phyloP scores from a whole-genome alignment of 805 yeast species.

The Ogataea ramenticola region DNA sequence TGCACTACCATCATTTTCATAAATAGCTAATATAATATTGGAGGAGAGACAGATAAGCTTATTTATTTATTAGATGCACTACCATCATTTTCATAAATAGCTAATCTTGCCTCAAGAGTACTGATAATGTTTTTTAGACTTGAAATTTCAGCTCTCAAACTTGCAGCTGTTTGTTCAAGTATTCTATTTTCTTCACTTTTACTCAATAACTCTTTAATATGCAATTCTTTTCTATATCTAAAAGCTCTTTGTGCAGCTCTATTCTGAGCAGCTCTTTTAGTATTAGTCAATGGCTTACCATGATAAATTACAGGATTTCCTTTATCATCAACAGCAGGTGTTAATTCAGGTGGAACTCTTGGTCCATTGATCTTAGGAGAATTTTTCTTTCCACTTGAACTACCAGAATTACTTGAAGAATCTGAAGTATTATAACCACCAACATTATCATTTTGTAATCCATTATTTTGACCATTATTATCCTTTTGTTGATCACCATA shows the following conservation, averaged over 20 bases:
- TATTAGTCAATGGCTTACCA: slow-evolving; percentile 44
- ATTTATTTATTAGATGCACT: no score
- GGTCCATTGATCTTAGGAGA: background rate
- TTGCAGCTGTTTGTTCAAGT: slow-evolving; percentile 59
- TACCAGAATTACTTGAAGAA: background rate
- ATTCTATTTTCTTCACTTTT: slow-evolving; percentile 57
- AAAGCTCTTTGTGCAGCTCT: slow-evolving; percentile 89
- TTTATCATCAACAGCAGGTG: slow-evolving; percentile 10
- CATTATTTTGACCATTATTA: background rate
- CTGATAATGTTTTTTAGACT: slow-evolving; percentile 67
- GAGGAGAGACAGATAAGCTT: no score
- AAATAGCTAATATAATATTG: no score
- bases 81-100: background rate
- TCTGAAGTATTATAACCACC: background rate
- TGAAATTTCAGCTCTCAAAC: slow-evolving; percentile 61
- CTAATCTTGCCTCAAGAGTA: slow-evolving; percentile 30
- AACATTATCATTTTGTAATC: no score
- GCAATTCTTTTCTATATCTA: slow-evolving; percentile 74
- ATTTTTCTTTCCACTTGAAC: background rate
- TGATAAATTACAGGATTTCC: slow-evolving; percentile 12
- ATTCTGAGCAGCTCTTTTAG: slow-evolving; percentile 89
- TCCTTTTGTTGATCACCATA: background rate
- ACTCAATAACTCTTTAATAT: slow-evolving; percentile 71
- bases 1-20: no score
- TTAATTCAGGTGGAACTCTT: background rate